Base-by-base conservation (phyloP, 352 stramenopile species). In the Phytophthora lateralis region DNA sequence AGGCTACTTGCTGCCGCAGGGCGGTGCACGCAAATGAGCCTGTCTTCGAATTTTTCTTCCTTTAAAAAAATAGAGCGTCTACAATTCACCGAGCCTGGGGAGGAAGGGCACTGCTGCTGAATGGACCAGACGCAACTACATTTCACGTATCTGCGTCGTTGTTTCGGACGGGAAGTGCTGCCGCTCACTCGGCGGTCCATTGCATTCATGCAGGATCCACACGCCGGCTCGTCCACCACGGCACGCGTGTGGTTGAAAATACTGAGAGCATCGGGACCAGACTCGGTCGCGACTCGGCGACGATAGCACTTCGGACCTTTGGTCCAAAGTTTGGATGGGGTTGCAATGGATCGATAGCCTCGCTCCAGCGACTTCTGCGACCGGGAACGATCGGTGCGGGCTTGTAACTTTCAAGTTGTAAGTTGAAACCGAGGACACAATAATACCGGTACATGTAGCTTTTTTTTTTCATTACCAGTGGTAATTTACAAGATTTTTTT, bases 1-100 rank as follows among this genome's bases (percentile, higher is more conserved):
- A 39, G 9, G 9, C 11, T 17, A 17, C 17, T n/a, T 9, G 34
- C 34, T n/a, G 12, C 30, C 30, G 9, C 30, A 1, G 4, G 26
- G 26, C 2, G 6, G 26, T 29, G 26, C 26, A 11, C 2, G 30
- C 50, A 55, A 63, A 38, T 60, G 54, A 66, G 48, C 62, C 47
- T 29, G 55, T 65, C 55, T 70, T 70, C 62, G 62, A 70, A 27
- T 54, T 65, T 70, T 45, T 66, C 54, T 26, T 59, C 15, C 52
- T 20, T 44, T 8, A 26, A 45, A 56, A n/a, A 60, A 51, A 55
- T 66, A 66, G 51, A 66, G 59, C 49, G 41, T 39, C 34, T 39
- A 17, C 15, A 17, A 15, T 15, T n/a, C 32, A 24, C 1, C 26
- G 55, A 45, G 41, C 2, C 26, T 27, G 18, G n/a, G 20, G 35